Evolutionary conservation across 768 basidiomycete species (phyloP), one percentile per base, ranked within the genome.

Genomic region (Rhizopogon roseolus): DNA sequence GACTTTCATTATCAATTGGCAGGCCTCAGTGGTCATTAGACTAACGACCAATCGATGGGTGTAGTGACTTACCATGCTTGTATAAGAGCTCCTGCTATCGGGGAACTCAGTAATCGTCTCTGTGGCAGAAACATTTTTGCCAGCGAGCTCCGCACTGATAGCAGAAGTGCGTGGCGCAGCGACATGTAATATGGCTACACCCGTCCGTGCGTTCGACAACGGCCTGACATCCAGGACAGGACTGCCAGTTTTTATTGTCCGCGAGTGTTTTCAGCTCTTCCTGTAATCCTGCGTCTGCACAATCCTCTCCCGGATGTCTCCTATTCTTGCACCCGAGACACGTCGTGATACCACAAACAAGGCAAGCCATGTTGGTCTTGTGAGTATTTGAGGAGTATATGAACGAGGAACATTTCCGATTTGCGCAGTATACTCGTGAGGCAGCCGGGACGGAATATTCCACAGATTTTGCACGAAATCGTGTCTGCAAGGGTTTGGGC

Each of bases 181-280:
- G 70, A 57, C 85, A 88, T 5, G 70, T 71, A 73, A 87, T 86
- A 52, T 83, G 80, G 62, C 72, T 71, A 56, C 85, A 86, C 4
- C 85, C 85, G 1, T 60, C 41, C 4, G 64, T 49, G 4, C 83
- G 72, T 58, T 86, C 85, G 36, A 86, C 74, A 48, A 86, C 71
- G 28, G 72, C 68, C 5, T 71, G 57, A 62, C 85, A 87, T 11
- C 69, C 72, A 1, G 84, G 85, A 60, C 84, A 87, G 0, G 78
- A 82, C 60, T 84, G 80, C 84, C 82, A 87, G 5, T 70, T 66
- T 9, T 77, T 55, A 40, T 69, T 52, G 5, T 62, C 61, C 0
- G 82, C 84, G 11, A 89, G 73, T 3, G 63, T 69, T n/a, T 66
- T 71, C 19, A 84, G 67, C 41, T 71, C 73, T 13, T 73, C 61